Conservation (phyloP, 768 basidiomycete species). For the Coprinellus aureogranulatus region DNA sequence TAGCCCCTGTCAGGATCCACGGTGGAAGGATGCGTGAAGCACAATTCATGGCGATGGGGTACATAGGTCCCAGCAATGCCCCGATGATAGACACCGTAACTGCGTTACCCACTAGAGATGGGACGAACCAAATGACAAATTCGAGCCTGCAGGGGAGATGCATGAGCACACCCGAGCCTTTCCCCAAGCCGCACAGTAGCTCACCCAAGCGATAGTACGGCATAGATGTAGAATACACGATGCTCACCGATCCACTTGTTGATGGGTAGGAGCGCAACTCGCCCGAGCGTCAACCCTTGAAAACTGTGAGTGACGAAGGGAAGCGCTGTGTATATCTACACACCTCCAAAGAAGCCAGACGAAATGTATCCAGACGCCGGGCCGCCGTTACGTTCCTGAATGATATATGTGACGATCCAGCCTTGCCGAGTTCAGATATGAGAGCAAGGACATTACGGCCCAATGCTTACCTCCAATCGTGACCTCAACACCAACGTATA, state of each 20-base stretch:
- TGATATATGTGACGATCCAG: slow-evolving; percentile 68
- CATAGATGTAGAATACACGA: slow-evolving; percentile 51
- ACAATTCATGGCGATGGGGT: slow-evolving; percentile 72
- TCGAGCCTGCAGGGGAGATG: slow-evolving; percentile 45
- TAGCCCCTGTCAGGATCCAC: slow-evolving; percentile 63
- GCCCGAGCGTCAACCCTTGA: slow-evolving; percentile 56
- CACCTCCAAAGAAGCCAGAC: slow-evolving; percentile 52
- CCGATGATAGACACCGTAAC: slow-evolving; percentile 66
- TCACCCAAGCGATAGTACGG: slow-evolving; percentile 48
- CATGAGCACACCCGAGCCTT: background rate
- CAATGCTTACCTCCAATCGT: slow-evolving; percentile 43
- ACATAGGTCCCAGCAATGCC: slow-evolving; percentile 69
- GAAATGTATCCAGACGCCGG: slow-evolving; percentile 51
- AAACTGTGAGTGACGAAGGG: background rate
- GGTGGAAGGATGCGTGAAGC: slow-evolving; percentile 65
- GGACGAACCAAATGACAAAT: slow-evolving; percentile 66
- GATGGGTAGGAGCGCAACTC: slow-evolving; percentile 53
- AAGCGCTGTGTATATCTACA: slow-evolving; percentile 7
- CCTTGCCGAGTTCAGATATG: slow-evolving; percentile 38
- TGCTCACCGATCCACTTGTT: slow-evolving; percentile 60
- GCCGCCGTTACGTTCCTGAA: slow-evolving; percentile 33
- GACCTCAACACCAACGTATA: slow-evolving; percentile 72
- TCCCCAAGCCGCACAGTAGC: slow-evolving; percentile 9
- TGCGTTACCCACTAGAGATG: slow-evolving; percentile 62
- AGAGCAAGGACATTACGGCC: background rate